These are phyloP conservation scores for Eudorina sp. DNA, from an alignment of 139 green algal species.

Conservation along the genomic window DNA sequence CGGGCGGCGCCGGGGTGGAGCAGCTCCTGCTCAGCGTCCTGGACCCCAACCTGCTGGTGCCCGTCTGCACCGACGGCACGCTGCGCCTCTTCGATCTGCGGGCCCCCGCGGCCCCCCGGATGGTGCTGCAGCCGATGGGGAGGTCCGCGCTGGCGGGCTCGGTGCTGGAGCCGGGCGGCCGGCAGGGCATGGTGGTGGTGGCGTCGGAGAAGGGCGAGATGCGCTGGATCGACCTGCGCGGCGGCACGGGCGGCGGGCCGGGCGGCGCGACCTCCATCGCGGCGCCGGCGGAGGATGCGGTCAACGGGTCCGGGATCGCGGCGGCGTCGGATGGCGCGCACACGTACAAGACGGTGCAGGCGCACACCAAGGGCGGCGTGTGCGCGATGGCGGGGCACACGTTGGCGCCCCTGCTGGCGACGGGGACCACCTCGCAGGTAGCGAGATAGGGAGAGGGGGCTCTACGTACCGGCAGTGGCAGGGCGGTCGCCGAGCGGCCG, in stretches of 20 bases:
- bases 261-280: neutral
- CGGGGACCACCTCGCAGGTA: slow-evolving; percentile 55
- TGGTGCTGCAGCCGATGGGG: slow-evolving; percentile 58
- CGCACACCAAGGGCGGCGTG: slow-evolving; percentile 81
- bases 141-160: slow-evolving; percentile 64
- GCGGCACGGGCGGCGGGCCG: slow-evolving; percentile 17
- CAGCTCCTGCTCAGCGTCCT: slow-evolving; percentile 37
- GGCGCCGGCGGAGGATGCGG: neutral
- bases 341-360: slow-evolving; percentile 77
- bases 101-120: slow-evolving; percentile 49
- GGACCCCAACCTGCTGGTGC: slow-evolving; percentile 69
- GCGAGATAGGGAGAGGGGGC: neutral
- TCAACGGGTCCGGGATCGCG: neutral
- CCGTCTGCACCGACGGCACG: slow-evolving; percentile 63
- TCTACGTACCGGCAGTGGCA: neutral
- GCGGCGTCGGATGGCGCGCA: neutral
- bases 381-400: slow-evolving; percentile 82
- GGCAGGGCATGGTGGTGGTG: slow-evolving; percentile 49
- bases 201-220: slow-evolving; percentile 76
- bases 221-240: slow-evolving; percentile 85
- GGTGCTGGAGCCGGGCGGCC: slow-evolving; percentile 76
- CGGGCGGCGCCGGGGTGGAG: slow-evolving; percentile 8
- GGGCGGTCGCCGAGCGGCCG: neutral
- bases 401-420: slow-evolving; percentile 87
- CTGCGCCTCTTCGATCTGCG: slow-evolving; percentile 86